Evolutionary conservation across 108 stramenopile species (phyloP).

Genomic region (Schizochytrium sp.): DNA sequence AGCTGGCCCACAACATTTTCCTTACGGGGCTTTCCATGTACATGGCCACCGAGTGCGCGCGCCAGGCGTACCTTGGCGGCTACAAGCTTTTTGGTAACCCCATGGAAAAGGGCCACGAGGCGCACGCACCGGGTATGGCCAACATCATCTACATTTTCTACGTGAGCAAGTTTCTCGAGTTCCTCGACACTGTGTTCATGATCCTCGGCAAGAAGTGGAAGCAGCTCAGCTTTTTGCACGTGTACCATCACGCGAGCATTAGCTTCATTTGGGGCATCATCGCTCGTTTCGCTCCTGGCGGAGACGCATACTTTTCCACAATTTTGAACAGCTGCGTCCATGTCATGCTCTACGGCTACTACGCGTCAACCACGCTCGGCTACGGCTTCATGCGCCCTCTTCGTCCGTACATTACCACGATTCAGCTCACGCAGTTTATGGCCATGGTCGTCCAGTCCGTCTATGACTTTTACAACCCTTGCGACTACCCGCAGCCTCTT

Average conservation of each 20-base stretch:
- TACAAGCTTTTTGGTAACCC: constrained; percentile 73
- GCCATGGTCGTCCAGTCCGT: constrained; percentile 92
- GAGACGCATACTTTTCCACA: constrained; percentile 90
- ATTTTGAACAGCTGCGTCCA: constrained; percentile 95
- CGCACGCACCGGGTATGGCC: constrained; percentile 64
- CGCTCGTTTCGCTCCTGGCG: constrained; percentile 70
- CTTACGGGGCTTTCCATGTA: constrained; percentile 96
- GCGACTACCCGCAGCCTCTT: constrained; percentile 56
- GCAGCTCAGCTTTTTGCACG: constrained; percentile 94
- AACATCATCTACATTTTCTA: constrained; percentile 95
- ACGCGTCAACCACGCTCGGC: constrained; percentile 32
- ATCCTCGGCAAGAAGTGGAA: constrained; percentile 93
- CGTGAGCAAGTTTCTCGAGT: constrained; percentile 93
- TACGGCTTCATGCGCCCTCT: constrained; percentile 97
- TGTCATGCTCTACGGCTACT: constrained; percentile 99
- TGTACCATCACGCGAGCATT: constrained; percentile 99
- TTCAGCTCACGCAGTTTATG: constrained; percentile 91
- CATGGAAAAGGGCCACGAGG: constrained; percentile 43
- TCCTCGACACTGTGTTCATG: constrained; percentile 98
- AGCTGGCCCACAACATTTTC: constrained; percentile 93
- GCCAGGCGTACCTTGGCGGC: constrained; percentile 75
- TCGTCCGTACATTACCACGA: constrained; percentile 88
- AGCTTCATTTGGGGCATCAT: constrained; percentile 97
- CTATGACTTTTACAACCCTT: constrained; percentile 59
- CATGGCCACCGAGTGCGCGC: constrained; percentile 89